Evolutionary conservation across 2,329 filamentous ascomycete species (phyloP).

Genomic region (Cladophialophora chaetospira): DNA sequence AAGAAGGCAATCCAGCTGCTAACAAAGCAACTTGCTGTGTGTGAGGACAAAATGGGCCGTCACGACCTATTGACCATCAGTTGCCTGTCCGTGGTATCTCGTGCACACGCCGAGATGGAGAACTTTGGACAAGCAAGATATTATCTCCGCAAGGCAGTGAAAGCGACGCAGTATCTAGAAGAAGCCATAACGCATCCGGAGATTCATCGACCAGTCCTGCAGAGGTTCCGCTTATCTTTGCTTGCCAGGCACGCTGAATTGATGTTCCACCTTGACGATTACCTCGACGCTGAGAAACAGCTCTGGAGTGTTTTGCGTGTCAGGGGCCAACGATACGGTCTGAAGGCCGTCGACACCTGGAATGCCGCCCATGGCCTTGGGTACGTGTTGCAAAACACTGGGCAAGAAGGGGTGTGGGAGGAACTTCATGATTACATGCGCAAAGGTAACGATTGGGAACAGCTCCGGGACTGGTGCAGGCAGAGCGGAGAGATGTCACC

Average conservation of each 20-base stretch:
- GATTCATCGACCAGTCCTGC: background rate
- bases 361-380: background rate
- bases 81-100: slow-evolving; percentile 21
- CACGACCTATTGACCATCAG: slow-evolving; percentile 28
- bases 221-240: slow-evolving; percentile 1
- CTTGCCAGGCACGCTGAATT: background rate
- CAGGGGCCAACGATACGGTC: background rate
- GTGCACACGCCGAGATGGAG: slow-evolving; percentile 11
- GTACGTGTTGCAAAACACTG: background rate
- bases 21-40: slow-evolving; percentile 16
- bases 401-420: background rate
- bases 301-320: background rate
- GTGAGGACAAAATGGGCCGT: slow-evolving; percentile 24
- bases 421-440: background rate
- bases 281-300: slow-evolving; percentile 3
- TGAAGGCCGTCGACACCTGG: background rate
- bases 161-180: slow-evolving; percentile 1
- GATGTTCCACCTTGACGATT: background rate
- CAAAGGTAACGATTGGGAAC: background rate
- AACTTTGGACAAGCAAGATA: background rate
- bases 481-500: too few relatives aligned
- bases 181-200: background rate
- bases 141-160: background rate
- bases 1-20: slow-evolving; percentile 11
- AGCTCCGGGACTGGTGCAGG: too few relatives aligned